Percentiles rank a stretch among this genome's conserved stretches.
phyloP scores from a whole-genome alignment of 345 rosid species.

The Euclidium syriacum region DNA sequence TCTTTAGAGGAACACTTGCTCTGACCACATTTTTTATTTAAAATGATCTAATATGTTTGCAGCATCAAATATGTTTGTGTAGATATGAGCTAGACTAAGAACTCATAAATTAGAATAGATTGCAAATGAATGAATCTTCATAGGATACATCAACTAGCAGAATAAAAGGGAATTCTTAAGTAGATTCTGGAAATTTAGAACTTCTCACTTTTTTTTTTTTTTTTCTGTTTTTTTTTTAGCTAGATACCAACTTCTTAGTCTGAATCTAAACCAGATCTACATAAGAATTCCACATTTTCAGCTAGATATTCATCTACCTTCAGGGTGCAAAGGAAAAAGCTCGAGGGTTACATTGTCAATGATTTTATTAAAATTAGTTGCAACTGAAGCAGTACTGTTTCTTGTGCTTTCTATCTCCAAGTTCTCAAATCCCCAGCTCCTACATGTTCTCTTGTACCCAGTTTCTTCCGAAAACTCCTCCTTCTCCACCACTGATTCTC shows the following conservation, averaged over 20 bases:
- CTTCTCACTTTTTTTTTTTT: not conserved
- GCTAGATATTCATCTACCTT: constrained; percentile 49
- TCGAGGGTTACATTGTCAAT: constrained; percentile 65
- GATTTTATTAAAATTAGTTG: constrained; percentile 12
- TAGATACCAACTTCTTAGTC: constrained; percentile 17
- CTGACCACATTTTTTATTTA: not conserved
- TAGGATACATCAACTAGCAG: constrained; percentile 9
- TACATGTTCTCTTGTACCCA: constrained; percentile 82
- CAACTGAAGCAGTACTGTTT: constrained; percentile 37
- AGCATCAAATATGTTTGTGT: not conserved
- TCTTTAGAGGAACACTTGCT: not conserved
- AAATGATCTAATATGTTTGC: not conserved
- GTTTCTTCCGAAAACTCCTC: constrained; percentile 41
- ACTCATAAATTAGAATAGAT: constrained; percentile 7
- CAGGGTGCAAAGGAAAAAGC: constrained; percentile 96
- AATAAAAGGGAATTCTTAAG: constrained; percentile 27
- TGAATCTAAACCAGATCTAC: constrained; percentile 26
- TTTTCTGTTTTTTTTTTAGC: not conserved
- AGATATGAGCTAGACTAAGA: not conserved
- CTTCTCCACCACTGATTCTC: constrained; percentile 32
- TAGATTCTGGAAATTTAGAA: constrained; percentile 19
- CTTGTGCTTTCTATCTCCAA: constrained; percentile 47
- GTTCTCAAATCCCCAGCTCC: constrained; percentile 74
- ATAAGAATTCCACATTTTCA: constrained; percentile 27
- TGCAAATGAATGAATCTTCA: not conserved